phyloP scores from a whole-genome alignment of 2,329 filamentous ascomycete species.

The Didymella segeticola region DNA sequence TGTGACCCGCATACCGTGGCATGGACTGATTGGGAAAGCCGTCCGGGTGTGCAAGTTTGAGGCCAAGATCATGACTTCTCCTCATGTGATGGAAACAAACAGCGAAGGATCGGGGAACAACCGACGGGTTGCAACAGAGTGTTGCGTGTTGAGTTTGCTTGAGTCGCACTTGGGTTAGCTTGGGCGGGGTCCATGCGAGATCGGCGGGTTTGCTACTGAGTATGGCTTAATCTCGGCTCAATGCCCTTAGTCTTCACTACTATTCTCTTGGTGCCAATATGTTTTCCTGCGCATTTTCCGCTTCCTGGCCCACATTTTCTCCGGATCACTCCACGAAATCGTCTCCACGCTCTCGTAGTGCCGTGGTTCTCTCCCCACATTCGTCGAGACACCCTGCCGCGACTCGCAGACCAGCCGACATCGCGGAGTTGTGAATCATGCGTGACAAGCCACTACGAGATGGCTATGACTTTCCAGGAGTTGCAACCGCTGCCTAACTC shows the following conservation, averaged over 20 bases:
- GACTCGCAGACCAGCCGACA: slow-evolving; percentile 8
- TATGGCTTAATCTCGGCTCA: slow-evolving; percentile 13
- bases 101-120: not conserved
- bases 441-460: slow-evolving; percentile 4
- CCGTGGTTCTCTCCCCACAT: slow-evolving; percentile 3
- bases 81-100: slow-evolving; percentile 17
- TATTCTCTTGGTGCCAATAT: slow-evolving; percentile 3
- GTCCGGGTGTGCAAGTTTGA: slow-evolving; percentile 19
- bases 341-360: slow-evolving; percentile 19
- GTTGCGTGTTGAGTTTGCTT: slow-evolving; percentile 12
- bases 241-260: not conserved
- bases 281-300: slow-evolving; percentile 15
- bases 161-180: slow-evolving; percentile 4
- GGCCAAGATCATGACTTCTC: slow-evolving; percentile 19
- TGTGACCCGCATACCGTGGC: slow-evolving; percentile 12
- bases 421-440: slow-evolving; percentile 17
- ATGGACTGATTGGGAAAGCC: slow-evolving; percentile 30
- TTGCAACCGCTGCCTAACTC: slow-evolving; percentile 24
- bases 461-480: slow-evolving; percentile 19
- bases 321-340: slow-evolving; percentile 28
- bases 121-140: slow-evolving; percentile 11
- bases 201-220: slow-evolving; percentile 17
- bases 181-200: slow-evolving; percentile 15
- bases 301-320: slow-evolving; percentile 18
- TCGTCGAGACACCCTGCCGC: not conserved